Conservation (phyloP, 768 basidiomycete species). For the Boletus rex-veris region DNA sequence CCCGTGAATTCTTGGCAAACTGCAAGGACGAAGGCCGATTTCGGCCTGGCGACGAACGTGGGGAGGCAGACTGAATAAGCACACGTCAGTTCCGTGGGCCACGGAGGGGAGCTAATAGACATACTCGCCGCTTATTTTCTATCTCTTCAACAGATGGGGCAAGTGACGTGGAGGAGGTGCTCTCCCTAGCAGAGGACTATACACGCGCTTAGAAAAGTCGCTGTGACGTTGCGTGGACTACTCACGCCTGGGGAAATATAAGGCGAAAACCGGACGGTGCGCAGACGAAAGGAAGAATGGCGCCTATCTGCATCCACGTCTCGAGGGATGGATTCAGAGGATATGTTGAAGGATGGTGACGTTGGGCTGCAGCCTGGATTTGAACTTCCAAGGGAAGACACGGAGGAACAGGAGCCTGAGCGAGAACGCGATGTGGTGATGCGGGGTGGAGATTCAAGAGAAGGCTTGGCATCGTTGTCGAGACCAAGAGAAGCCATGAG, state of each 20-base stretch:
- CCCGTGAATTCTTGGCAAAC: slow-evolving; percentile 48
- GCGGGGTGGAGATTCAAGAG: slow-evolving; percentile 20
- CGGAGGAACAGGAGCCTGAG: slow-evolving; percentile 45
- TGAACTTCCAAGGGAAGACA: slow-evolving; percentile 41
- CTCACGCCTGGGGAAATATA: slow-evolving; percentile 30
- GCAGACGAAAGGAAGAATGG: slow-evolving; percentile 24
- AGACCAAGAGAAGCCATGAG: slow-evolving; percentile 83
- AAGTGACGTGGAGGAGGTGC: slow-evolving; percentile 43
- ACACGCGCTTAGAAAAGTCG: not conserved
- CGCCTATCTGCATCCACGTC: slow-evolving; percentile 33
- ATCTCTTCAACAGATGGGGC: slow-evolving; percentile 19
- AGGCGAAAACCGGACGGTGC: slow-evolving; percentile 29
- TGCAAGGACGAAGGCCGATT: slow-evolving; percentile 44
- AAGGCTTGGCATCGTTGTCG: slow-evolving; percentile 42
- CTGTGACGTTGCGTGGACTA: not conserved
- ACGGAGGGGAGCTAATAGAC: slow-evolving; percentile 29
- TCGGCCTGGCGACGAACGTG: slow-evolving; percentile 42
- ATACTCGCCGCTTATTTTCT: slow-evolving; percentile 29
- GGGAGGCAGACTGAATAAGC: slow-evolving; percentile 32
- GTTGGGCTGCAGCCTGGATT: slow-evolving; percentile 28
- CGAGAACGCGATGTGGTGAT: slow-evolving; percentile 27
- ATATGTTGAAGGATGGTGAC: slow-evolving; percentile 37
- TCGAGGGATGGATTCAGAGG: slow-evolving; percentile 22
- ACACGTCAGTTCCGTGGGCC: slow-evolving; percentile 34
- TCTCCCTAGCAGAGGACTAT: slow-evolving; percentile 43